These are phyloP conservation scores for Rhodotorula sp. DNA, from an alignment of 1,284 basidiomycete genomes.

Conservation along the genomic window DNA sequence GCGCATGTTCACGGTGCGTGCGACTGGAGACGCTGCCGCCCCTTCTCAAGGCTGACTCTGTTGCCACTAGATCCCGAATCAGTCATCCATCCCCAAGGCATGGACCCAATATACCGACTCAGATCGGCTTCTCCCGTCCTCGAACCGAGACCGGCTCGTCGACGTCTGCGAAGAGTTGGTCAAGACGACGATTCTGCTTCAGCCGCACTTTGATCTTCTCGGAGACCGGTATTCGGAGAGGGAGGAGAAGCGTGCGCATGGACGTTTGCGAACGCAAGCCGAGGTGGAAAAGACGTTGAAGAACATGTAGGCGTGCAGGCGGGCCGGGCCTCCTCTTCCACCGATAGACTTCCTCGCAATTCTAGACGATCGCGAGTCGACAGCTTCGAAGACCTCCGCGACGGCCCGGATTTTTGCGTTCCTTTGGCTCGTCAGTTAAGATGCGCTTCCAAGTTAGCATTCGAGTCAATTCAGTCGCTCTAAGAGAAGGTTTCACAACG, in stretches of 20 bases:
- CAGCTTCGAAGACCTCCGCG: too few relatives aligned
- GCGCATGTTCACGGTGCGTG: conserved; percentile 43
- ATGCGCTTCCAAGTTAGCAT: too few relatives aligned
- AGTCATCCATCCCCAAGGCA: conserved; percentile 50
- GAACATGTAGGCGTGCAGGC: neutral
- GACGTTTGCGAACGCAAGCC: conserved; percentile 48
- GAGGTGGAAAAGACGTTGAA: conserved; percentile 47
- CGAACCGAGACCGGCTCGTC: conserved; percentile 52
- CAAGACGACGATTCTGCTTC: conserved; percentile 45
- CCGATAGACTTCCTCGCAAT: neutral
- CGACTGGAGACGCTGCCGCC: too few relatives aligned
- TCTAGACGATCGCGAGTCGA: neutral
- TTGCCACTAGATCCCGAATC: conserved; percentile 40
- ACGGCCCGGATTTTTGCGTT: too few relatives aligned
- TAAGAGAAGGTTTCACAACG: too few relatives aligned
- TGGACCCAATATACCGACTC: conserved; percentile 49
- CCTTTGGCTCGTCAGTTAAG: too few relatives aligned
- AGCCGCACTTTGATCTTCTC: conserved; percentile 45
- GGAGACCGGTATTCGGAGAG: conserved; percentile 49
- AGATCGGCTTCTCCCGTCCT: conserved; percentile 48
- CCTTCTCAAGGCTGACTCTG: neutral
- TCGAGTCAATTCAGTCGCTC: too few relatives aligned
- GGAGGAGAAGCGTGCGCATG: conserved; percentile 47
- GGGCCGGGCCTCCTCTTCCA: neutral
- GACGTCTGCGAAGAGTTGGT: conserved; percentile 53